Conservation (phyloP, 2,329 filamentous ascomycete genomes). For the Tolypocladium paradoxum region DNA sequence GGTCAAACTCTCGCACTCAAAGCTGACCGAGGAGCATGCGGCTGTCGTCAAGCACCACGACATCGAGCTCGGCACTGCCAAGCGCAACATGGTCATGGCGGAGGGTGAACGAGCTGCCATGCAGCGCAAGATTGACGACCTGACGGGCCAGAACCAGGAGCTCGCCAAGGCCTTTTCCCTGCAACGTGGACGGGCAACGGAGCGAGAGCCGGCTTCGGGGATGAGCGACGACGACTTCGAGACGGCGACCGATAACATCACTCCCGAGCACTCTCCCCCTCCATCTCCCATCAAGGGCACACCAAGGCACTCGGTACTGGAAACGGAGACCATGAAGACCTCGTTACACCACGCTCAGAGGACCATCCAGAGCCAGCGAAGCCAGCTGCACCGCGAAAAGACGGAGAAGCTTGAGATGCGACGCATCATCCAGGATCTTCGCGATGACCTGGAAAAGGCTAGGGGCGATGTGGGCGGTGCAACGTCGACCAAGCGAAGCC, state of each 20-base stretch:
- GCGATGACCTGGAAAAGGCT: conserved; percentile 76
- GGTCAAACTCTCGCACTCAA: conserved; percentile 67
- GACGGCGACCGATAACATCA: conserved; percentile 56
- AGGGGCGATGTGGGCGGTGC: conserved; percentile 39
- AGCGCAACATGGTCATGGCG: conserved; percentile 65
- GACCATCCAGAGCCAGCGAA: conserved; percentile 92
- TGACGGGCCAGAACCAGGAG: conserved; percentile 83
- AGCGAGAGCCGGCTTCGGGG: conserved; percentile 50
- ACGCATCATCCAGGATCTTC: conserved; percentile 87
- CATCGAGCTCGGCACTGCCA: conserved; percentile 73
- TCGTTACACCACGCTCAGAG: conserved; percentile 90
- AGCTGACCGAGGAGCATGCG: conserved; percentile 70
- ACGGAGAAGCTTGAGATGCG: conserved; percentile 95
- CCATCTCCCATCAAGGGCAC: conserved; percentile 85
- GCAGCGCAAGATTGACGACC: conserved; percentile 77
- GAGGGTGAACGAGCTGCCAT: conserved; percentile 71
- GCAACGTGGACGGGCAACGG: conserved; percentile 55
- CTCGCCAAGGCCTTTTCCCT: conserved; percentile 74
- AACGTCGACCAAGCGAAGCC: conserved; percentile 46
- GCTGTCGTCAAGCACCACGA: conserved; percentile 73
- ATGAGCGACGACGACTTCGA: conserved; percentile 53
- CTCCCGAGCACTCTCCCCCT: conserved; percentile 83
- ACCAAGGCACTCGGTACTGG: conserved; percentile 81
- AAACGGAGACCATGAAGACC: conserved; percentile 89
- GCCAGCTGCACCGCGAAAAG: conserved; percentile 93